Evolutionary conservation across 495 filamentous ascomycete species (phyloP).

Genomic region (Tuber aestivum): DNA sequence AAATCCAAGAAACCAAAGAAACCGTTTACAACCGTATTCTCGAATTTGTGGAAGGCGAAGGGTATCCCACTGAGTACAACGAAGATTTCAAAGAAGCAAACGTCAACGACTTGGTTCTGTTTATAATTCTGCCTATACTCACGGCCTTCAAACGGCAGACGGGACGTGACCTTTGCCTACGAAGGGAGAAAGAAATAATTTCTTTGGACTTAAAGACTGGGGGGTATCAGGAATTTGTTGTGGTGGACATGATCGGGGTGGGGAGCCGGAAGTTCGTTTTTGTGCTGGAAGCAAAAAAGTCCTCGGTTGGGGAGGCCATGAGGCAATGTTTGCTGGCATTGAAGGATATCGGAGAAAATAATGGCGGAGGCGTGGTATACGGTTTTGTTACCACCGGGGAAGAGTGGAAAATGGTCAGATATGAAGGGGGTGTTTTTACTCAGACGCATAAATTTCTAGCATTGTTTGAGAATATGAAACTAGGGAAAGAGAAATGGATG

Average conservation of each 20-base stretch:
- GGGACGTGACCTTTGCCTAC: constrained; percentile 11
- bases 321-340: constrained; percentile 16
- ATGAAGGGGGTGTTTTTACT: constrained; percentile 12
- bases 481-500: constrained; percentile 20
- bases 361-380: constrained; percentile 14
- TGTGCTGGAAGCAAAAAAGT: constrained; percentile 17
- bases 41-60: constrained; percentile 15
- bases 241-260: constrained; percentile 14
- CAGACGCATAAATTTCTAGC: constrained; percentile 6
- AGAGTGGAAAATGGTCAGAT: constrained; percentile 15
- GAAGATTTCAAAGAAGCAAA: constrained; percentile 19
- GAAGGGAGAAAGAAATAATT: constrained; percentile 14
- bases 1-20: constrained; percentile 9
- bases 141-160: constrained; percentile 5
- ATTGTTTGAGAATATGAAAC: constrained; percentile 12
- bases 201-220: constrained; percentile 1
- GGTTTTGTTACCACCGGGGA: constrained; percentile 21
- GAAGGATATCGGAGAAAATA: constrained; percentile 20
- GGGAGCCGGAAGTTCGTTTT: constrained; percentile 13
- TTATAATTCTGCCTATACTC: neutral
- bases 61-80: constrained; percentile 12
- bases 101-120: constrained; percentile 14
- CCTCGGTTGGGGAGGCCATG: constrained; percentile 16
- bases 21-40: constrained; percentile 18
- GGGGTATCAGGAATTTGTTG: no score